Percentiles rank a stretch among this genome's conserved stretches.
Conservation (phyloP, 768 basidiomycete species). For the Rhodotorula taiwanensis region DNA sequence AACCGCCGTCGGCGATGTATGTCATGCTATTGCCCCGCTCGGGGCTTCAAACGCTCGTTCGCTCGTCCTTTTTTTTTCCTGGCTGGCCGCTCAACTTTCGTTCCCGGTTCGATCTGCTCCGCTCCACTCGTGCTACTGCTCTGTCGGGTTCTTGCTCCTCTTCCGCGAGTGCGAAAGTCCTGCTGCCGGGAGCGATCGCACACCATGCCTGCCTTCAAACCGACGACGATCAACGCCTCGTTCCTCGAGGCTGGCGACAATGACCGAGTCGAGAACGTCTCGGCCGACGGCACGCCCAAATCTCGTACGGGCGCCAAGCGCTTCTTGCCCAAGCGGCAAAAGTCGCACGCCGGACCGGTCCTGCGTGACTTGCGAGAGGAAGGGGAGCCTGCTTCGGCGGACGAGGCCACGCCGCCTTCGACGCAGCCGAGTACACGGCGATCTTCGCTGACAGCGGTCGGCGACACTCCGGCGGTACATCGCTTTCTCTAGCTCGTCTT, state of each 20-base stretch:
- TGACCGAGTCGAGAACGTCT: slow-evolving; percentile 13
- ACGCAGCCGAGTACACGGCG: slow-evolving; percentile 22
- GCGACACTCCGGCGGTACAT: neutral
- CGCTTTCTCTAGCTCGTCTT: neutral
- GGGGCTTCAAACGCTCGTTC: no score
- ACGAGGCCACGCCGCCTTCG: neutral
- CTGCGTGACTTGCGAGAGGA: slow-evolving; percentile 21
- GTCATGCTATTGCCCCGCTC: no score
- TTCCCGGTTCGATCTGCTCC: no score
- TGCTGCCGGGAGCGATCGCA: no score
- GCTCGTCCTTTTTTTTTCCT: no score
- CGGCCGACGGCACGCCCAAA: neutral
- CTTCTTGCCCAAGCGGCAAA: neutral
- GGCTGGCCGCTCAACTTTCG: no score
- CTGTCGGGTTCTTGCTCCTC: no score
- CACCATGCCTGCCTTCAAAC: slow-evolving; percentile 25
- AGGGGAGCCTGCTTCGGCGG: neutral
- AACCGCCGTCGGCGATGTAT: no score
- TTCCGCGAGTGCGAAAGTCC: no score
- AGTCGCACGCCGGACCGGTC: neutral
- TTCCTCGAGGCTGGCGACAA: slow-evolving; percentile 32
- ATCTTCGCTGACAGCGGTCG: slow-evolving; percentile 20
- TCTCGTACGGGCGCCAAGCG: slow-evolving; percentile 5
- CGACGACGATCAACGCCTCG: slow-evolving; percentile 21
- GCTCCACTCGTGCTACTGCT: no score